Evolutionary conservation across 306 rosid genomes (phyloP).

Genomic region (Quercus cerris): DNA sequence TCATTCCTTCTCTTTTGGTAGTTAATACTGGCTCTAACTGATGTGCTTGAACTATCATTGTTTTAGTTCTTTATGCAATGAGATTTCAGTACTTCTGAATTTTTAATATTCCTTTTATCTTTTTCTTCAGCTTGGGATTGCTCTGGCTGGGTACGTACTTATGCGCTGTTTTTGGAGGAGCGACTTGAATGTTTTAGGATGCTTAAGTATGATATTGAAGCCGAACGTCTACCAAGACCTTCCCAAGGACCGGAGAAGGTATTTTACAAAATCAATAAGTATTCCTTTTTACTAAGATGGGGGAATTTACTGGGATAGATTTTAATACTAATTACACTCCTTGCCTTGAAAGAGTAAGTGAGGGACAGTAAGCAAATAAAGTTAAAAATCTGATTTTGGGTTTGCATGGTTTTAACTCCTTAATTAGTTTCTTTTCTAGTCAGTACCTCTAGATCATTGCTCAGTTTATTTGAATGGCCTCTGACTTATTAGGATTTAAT

Average conservation of each 20-base stretch:
- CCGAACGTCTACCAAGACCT: constrained; percentile 93
- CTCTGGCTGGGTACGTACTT: constrained; percentile 99
- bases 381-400: background rate
- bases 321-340: background rate
- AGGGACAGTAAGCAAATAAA: background rate
- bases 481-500: background rate
- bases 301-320: background rate
- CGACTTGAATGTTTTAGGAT: constrained; percentile 93
- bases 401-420: background rate
- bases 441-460: background rate
- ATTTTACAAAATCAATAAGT: background rate
- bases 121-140: constrained; percentile 90
- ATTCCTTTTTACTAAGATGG: background rate
- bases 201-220: constrained; percentile 94
- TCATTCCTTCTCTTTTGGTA: constrained; percentile 12
- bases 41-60: constrained; percentile 4
- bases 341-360: background rate
- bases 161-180: constrained; percentile 97
- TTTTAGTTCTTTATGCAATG: background rate
- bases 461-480: background rate
- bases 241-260: constrained; percentile 91
- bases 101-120: constrained; percentile 6
- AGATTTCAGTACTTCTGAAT: constrained; percentile 4
- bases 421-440: background rate
- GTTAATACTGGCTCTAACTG: constrained; percentile 12